A percentile compares a stretch with the other conserved stretches of the same genome.
These are phyloP conservation scores for Lipomyces yamadae DNA, from an alignment of 805 yeast genomes.

Conservation along the genomic window DNA sequence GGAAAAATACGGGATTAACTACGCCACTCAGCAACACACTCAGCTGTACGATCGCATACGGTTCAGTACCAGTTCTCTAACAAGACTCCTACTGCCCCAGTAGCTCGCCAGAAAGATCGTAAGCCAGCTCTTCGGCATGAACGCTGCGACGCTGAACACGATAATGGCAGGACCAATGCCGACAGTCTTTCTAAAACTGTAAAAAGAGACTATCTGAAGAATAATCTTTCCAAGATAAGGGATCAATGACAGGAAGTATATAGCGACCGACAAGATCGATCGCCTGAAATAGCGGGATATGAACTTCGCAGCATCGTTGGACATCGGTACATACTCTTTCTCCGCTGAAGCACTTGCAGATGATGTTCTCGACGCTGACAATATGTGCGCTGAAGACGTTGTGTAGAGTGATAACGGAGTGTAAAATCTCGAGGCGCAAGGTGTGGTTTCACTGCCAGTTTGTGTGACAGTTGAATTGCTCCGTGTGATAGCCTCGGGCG, in stretches of 20 bases:
- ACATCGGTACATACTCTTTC: neutral
- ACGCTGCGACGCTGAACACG: constrained; percentile 47
- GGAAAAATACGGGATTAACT: constrained; percentile 56
- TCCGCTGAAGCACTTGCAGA: neutral
- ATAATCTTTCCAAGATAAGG: constrained; percentile 53
- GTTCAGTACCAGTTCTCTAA: constrained; percentile 48
- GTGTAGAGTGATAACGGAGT: constrained; percentile 30
- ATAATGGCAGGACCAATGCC: constrained; percentile 54
- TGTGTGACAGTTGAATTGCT: neutral
- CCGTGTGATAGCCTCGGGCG: neutral
- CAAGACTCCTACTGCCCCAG: constrained; percentile 54
- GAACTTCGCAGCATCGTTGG: constrained; percentile 37
- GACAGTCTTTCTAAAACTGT: constrained; percentile 51
- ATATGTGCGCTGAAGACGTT: constrained; percentile 1
- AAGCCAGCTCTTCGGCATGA: constrained; percentile 48
- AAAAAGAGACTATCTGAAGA: constrained; percentile 53
- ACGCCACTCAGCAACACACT: neutral
- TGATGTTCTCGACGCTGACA: constrained; percentile 1
- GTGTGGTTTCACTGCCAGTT: neutral
- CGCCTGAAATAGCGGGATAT: constrained; percentile 42
- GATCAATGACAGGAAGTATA: constrained; percentile 47
- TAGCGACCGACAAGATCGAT: constrained; percentile 43
- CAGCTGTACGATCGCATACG: neutral
- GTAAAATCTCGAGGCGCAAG: constrained; percentile 22
- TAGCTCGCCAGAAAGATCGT: constrained; percentile 51